Evolutionary conservation across 805 yeast species (phyloP).

Genomic region (Sungouiozyma ichnusensis): DNA sequence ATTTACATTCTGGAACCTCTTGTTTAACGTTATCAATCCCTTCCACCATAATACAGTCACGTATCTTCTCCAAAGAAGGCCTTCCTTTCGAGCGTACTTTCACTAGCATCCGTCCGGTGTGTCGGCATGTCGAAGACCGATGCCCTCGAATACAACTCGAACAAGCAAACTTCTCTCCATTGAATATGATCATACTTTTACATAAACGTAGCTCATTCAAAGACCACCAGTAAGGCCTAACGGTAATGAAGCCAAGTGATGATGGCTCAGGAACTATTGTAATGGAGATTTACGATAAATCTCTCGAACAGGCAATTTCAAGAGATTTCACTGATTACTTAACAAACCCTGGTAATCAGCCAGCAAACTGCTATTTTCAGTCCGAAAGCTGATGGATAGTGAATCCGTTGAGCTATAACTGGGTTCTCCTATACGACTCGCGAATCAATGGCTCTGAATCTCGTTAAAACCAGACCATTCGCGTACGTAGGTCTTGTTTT

Average conservation of each 20-base stretch:
- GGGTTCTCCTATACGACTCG: no score
- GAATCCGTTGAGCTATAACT: no score
- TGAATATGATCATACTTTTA: conserved; percentile 57
- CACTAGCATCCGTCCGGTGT: conserved; percentile 65
- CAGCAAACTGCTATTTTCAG: no score
- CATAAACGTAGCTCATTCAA: background rate
- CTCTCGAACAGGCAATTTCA: no score
- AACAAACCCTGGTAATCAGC: no score
- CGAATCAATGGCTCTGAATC: no score
- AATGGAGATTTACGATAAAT: no score
- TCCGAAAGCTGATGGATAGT: no score
- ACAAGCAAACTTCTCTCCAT: conserved; percentile 75
- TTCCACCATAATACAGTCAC: conserved; percentile 26
- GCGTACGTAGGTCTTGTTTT: background rate
- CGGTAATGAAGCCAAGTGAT: no score
- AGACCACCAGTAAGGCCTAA: background rate
- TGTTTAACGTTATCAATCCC: conserved; percentile 17
- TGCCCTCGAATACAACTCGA: conserved; percentile 87
- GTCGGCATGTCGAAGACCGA: conserved; percentile 78
- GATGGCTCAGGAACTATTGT: no score
- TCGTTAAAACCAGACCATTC: no score
- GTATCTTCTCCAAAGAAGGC: conserved; percentile 45
- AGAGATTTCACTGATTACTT: no score
- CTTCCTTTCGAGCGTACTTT: conserved; percentile 88
- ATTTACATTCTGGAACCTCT: conserved; percentile 3